Evolutionary conservation across 1,139 yeast genomes (phyloP).

Genomic region (Kurtzmaniella quercitrusa): DNA sequence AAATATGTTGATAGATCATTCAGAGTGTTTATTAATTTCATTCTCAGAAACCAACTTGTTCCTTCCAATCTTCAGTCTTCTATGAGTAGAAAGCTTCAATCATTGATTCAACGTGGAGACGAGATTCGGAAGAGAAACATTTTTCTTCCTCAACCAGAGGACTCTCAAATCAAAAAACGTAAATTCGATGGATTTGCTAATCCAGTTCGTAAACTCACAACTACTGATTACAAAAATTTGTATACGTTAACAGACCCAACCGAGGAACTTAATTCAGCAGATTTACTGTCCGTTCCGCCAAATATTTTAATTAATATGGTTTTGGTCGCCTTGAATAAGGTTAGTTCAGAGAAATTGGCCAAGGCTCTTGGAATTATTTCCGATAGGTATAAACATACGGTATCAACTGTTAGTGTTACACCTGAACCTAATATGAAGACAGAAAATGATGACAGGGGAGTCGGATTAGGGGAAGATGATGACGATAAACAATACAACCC

Average conservation of each 20-base stretch:
- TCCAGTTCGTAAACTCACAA: constrained; percentile 25
- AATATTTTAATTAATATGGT: constrained; percentile 65
- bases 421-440: constrained; percentile 5
- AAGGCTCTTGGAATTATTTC: constrained; percentile 67
- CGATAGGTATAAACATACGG: constrained; percentile 48
- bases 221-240: constrained; percentile 34
- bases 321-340: constrained; percentile 55
- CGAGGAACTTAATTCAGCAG: constrained; percentile 62
- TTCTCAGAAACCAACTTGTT: constrained; percentile 31
- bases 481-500: constrained; percentile 33
- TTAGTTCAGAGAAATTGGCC: constrained; percentile 51
- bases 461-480: constrained; percentile 35
- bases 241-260: constrained; percentile 62
- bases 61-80: constrained; percentile 28
- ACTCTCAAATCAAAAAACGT: constrained; percentile 31
- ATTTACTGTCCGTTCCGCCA: constrained; percentile 64
- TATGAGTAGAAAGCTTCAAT: constrained; percentile 24
- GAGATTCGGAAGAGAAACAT: constrained; percentile 41
- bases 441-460: constrained; percentile 12
- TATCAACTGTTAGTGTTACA: constrained; percentile 9
- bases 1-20: constrained; percentile 41
- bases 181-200: constrained; percentile 36
- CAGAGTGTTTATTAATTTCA: constrained; percentile 33
- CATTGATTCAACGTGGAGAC: constrained; percentile 35
- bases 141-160: constrained; percentile 22